Percentiles rank a stretch among this genome's conserved stretches.
Evolutionary conservation across 441 rosid genomes (phyloP).

Genomic region (Populus hybrid): DNA sequence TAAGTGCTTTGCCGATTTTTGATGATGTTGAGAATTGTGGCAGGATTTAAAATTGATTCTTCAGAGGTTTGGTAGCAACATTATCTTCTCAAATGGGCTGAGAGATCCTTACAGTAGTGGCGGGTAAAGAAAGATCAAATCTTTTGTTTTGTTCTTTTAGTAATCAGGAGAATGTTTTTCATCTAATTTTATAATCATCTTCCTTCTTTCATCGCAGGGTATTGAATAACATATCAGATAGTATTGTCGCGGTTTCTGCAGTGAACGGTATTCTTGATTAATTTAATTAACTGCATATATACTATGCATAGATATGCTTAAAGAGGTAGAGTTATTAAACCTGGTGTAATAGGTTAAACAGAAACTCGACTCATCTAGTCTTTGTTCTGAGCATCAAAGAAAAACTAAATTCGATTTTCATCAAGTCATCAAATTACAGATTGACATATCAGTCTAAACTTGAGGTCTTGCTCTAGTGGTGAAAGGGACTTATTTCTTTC

Average conservation of each 20-base stretch:
- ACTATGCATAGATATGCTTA: too few species aligned
- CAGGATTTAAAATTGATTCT: slow-evolving; percentile 30
- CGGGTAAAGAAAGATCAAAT: slow-evolving; percentile 14
- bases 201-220: slow-evolving; percentile 29
- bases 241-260: slow-evolving; percentile 39
- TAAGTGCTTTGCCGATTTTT: too few species aligned
- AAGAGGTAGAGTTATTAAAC: too few species aligned
- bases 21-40: background rate
- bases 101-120: slow-evolving; percentile 28
- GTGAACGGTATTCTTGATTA: slow-evolving; percentile 27
- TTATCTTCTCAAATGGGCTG: slow-evolving; percentile 38
- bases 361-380: too few species aligned
- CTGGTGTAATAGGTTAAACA: too few species aligned
- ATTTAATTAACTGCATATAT: too few species aligned
- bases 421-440: too few species aligned
- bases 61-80: slow-evolving; percentile 32
- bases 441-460: too few species aligned
- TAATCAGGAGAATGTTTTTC: background rate
- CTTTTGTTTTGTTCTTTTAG: background rate
- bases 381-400: too few species aligned
- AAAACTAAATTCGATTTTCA: too few species aligned
- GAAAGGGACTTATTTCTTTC: too few species aligned
- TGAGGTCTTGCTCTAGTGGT: too few species aligned
- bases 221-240: slow-evolving; percentile 53
- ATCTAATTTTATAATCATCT: background rate